A percentile compares a stretch with the other conserved stretches of the same genome.
Evolutionary conservation across 352 stramenopile species (phyloP).

Genomic region (Phytophthora vignae): DNA sequence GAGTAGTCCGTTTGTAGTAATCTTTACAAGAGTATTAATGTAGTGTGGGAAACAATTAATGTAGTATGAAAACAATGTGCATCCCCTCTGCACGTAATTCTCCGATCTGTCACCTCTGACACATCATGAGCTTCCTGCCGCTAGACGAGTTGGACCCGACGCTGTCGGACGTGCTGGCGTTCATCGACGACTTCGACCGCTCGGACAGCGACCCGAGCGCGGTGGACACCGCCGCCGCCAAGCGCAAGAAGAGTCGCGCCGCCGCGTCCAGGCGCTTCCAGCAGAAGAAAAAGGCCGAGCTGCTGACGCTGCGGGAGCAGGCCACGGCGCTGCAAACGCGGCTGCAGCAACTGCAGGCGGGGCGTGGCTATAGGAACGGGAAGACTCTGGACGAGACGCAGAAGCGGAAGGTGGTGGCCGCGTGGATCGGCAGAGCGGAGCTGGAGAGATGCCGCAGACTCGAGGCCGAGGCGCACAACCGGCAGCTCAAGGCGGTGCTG

Average conservation of each 20-base stretch:
- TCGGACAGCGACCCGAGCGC: background rate
- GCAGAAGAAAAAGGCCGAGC: constrained; percentile 29
- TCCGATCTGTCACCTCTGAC: no score
- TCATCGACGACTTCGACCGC: constrained; percentile 21
- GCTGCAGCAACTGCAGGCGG: constrained; percentile 10
- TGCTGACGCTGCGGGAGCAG: constrained; percentile 17
- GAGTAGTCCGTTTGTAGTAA: no score
- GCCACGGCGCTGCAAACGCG: constrained; percentile 6
- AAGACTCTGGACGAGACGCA: no score
- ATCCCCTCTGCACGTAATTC: no score
- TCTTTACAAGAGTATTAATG: no score
- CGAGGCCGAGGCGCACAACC: constrained; percentile 12
- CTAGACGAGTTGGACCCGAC: constrained; percentile 20
- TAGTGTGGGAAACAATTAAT: no score
- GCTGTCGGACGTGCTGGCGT: constrained; percentile 25
- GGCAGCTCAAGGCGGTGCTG: constrained; percentile 17
- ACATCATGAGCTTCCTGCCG: constrained; percentile 18
- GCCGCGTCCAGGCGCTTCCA: constrained; percentile 30
- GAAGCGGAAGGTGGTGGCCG: no score
- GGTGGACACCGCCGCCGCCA: background rate
- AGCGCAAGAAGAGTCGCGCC: constrained; percentile 18
- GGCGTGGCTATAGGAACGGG: no score
- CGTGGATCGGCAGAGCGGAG: background rate
- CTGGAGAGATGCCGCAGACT: constrained; percentile 13
- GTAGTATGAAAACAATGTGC: no score